Base-by-base conservation (phyloP, 768 basidiomycete genomes). In the Serendipita sp. region DNA sequence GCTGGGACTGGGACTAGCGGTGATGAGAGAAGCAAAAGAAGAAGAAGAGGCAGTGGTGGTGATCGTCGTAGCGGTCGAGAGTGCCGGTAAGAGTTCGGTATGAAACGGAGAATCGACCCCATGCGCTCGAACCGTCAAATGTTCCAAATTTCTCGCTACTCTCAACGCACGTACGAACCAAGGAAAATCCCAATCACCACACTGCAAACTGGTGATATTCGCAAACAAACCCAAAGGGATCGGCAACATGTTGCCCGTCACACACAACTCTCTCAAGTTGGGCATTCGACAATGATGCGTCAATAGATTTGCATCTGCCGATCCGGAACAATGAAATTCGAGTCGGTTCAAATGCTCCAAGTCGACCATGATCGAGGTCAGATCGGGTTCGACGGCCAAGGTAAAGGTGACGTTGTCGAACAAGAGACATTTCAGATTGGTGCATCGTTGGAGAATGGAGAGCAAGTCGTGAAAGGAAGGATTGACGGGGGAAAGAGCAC, bases 371-470 rank as follows among this genome's bases (percentile, higher is more conserved):
- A 60, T 34, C 55, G 55, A 60, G 55, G 55, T 60, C 16, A 60
- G 34, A 31, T 60, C 55, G 18, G 55, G 55, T 27, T 60, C 55
- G 55, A 60, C 55, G 55, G 55, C 55, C 10, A 60, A 27, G 10
- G 55, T 60, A 60, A 60, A 60, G 2, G 55, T 27, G 27, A 60
- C 55, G 55, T 60, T 60, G 55, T 60, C 55, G 55, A 60, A 60
- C 5, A 60, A n/a, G 33, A 60, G 55, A n/a, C 16, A 60, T 31
- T 60, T 60, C 5, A 60, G 55, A 2, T 60, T 60, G 23, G 16
- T 23, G 34, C 55, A 60, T 31, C 55, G 55, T 27, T 60, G 55
- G 23, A 60, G 55, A 2, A 60, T 60, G 16, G 23, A 60, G 10
- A 60, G 31, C 5, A 60, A n/a, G 34, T 60, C 55, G 55, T 60